A percentile compares a stretch with the other conserved stretches of the same genome.
Conservation (phyloP, 768 basidiomycete genomes). For the Gymnopilus dilepis region DNA sequence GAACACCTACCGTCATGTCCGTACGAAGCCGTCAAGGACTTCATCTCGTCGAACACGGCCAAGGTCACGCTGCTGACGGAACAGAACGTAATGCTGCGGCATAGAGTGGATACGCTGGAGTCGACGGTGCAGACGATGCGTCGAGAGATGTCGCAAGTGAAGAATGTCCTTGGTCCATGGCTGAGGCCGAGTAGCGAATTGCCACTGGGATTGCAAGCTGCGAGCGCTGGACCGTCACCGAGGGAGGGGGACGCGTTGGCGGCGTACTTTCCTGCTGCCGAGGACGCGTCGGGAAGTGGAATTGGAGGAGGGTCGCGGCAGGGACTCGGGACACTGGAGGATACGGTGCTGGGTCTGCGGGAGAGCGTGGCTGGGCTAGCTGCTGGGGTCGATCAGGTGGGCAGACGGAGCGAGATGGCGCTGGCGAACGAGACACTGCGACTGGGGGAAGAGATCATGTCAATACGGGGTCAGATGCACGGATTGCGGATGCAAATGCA, state of each 20-base stretch:
- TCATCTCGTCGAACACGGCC: constrained; percentile 50
- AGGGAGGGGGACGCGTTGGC: constrained; percentile 17
- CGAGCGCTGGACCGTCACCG: constrained; percentile 33
- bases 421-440: constrained; percentile 74
- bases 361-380: constrained; percentile 66
- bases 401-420: constrained; percentile 66
- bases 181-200: constrained; percentile 32
- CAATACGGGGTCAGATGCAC: constrained; percentile 70
- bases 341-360: constrained; percentile 60
- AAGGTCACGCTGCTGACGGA: constrained; percentile 51
- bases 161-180: constrained; percentile 63
- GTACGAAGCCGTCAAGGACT: constrained; percentile 67
- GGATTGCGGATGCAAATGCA: constrained; percentile 85
- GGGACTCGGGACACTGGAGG: constrained; percentile 63
- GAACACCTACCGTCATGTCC: constrained; percentile 43
- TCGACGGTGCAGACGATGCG: constrained; percentile 52
- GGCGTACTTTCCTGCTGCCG: constrained; percentile 23
- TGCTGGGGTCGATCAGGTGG: constrained; percentile 55
- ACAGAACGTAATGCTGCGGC: constrained; percentile 70
- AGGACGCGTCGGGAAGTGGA: constrained; percentile 4
- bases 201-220: constrained; percentile 26
- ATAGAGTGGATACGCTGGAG: constrained; percentile 64
- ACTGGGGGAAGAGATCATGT: constrained; percentile 74
- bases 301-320: constrained; percentile 13
- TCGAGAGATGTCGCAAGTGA: constrained; percentile 61